Base-by-base conservation (phyloP, 2,329 filamentous ascomycete genomes). In the Clonostachys byssicola region DNA sequence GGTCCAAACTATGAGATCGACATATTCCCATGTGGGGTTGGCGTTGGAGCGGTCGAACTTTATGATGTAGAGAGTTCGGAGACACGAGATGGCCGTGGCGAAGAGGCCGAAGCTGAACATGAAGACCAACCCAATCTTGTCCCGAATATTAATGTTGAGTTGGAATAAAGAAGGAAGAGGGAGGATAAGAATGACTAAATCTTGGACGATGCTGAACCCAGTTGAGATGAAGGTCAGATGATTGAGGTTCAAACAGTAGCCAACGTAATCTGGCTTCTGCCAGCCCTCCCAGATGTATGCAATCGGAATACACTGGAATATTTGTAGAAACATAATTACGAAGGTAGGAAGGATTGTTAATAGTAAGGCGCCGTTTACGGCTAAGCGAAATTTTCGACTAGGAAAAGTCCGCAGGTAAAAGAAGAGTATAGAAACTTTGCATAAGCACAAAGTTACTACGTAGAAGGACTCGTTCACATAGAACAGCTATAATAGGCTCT, bases 91-190 rank as follows among this genome's bases (percentile, higher is more conserved):
- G 6, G 57, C 62, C 6, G 70, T 54, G 13, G 64, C 65, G 44
- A 75, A 69, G n/a, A 67, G 51, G 33, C 74, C 68, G 12, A 78
- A 59, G 13, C 64, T 67, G 45, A 78, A 64, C 57, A 78, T 71
- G 16, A 68, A 42, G 2, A 60, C 59, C 3, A 77, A 62, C 34
- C 67, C 67, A 2, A 69, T 40, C 57, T 73, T 77, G 52, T 73
- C 72, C 40, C 67, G 64, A 16, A 58, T 57, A 12, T 62, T 62
- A 10, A 74, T 50, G 9, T 66, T 60, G 12, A 76, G 61, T 3
- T 64, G 53, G 3, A 61, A 51, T 6, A 77, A 49, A 40, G 64
- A 65, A 4, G 70, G 68, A 10, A 77, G 53, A 1, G 75, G 66
- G 5, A 78, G 55, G 3, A 59, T 45, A 44, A 77, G 62, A 9